A percentile compares a stretch with the other conserved stretches of the same genome.
Conservation (phyloP, 768 basidiomycete species). For the Suillus variegatus region DNA sequence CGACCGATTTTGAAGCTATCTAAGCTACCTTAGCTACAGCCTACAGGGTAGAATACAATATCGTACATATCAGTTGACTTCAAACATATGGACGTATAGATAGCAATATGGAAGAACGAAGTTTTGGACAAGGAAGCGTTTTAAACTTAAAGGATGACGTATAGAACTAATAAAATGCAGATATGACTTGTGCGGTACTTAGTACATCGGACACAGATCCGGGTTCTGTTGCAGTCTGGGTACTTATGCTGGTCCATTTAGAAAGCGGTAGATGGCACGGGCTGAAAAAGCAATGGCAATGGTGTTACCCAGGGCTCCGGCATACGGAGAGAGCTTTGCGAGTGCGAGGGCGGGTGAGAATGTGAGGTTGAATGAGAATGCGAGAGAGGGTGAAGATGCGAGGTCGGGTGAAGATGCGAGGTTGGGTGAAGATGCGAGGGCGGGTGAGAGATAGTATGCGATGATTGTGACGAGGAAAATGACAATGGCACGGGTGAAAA, state of each 20-base stretch:
- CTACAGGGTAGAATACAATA: not conserved
- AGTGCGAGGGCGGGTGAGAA: not conserved
- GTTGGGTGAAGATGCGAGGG: not conserved
- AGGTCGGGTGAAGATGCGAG: constrained; percentile 1
- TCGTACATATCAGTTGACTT: not conserved
- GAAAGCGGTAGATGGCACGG: constrained; percentile 12
- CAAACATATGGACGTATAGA: constrained; percentile 5
- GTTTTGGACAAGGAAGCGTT: not conserved
- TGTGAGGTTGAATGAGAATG: not conserved
- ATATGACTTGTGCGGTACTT: not conserved
- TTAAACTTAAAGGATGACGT: not conserved
- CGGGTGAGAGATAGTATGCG: not conserved
- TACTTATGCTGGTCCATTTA: constrained; percentile 9
- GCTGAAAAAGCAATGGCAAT: constrained; percentile 1
- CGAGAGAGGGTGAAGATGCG: too few species aligned
- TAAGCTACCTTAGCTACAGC: not conserved
- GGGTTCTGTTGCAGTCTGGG: not conserved
- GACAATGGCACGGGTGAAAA: not conserved
- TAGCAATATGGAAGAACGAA: not conserved
- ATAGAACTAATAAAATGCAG: not conserved
- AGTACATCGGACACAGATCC: too few species aligned
- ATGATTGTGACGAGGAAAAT: constrained; percentile 4
- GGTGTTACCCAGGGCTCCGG: constrained; percentile 26
- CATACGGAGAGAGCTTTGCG: constrained; percentile 21
- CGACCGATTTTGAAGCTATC: not conserved